Evolutionary conservation across 2,329 filamentous ascomycete genomes (phyloP), one percentile per base, ranked within the genome.

Genomic region (Knufia fluminis): DNA sequence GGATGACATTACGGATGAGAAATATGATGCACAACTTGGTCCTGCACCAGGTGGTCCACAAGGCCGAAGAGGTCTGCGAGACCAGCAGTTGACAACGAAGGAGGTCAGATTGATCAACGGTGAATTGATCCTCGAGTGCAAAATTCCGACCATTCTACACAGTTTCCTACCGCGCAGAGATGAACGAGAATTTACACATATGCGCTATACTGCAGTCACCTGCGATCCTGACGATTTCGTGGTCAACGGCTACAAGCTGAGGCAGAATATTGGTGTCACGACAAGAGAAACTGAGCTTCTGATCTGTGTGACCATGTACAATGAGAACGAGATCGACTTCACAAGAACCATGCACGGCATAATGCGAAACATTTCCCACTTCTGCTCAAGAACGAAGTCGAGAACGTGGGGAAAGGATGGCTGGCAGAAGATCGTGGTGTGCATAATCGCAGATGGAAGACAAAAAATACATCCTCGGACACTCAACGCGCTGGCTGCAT

Each of bases 371-470:
- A 91, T 98, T 60, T 82, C 86, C 12, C 92, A 97, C 66, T 96
- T 98, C 68, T 98, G 92, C 73, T 88, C 84, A 17, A 83, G 92
- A 47, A 85, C 83, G 48, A 91, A 92, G 66, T 95, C 89, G 4
- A 80, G 92, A 52, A 97, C 90, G 0, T 98, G 92, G 92, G 94
- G 92, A 33, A 94, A 95, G 59, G 81, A 87, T 47, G 92, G 92
- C 3, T 98, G 92, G 92, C 88, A 98, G 69, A 98, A 98, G 73
- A 96, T 98, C 62, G 92, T 98, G 0, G 91, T 98, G 0, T 96
- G 89, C 64, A 86, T 98, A 62, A 90, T 98, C 51, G 90, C 89
- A 1, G 92, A 98, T 64, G 92, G 92, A 19, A 85, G 94, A 61
- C 82, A 89, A 73, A 89, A 89, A 68, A 91, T 98, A 26, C 88